These are phyloP conservation scores for Talaromyces sp. DNA, from an alignment of 2,329 filamentous ascomycete genomes.

Conservation along the genomic window DNA sequence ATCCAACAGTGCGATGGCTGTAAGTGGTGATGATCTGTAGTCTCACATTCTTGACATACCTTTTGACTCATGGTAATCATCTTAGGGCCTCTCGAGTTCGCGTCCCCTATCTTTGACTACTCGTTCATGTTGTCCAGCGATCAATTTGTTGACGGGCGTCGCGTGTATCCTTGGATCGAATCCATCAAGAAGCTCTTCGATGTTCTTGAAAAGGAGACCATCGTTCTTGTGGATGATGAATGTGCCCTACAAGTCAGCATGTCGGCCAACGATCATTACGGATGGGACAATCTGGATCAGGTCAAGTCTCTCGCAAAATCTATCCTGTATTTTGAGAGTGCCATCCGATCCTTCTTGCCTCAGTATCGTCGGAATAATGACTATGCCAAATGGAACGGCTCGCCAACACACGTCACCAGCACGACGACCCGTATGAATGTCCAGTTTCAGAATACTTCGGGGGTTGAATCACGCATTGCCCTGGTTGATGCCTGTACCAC, in stretches of 20 bases:
- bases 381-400: constrained; percentile 5
- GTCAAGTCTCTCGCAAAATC: neutral
- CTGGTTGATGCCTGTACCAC: neutral
- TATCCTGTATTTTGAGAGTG: neutral
- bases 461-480: neutral
- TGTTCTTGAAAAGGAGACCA: neutral
- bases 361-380: neutral
- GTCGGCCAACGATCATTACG: neutral
- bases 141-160: neutral
- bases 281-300: neutral
- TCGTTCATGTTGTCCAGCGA: neutral
- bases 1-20: neutral
- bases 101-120: neutral
- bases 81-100: neutral
- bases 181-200: neutral
- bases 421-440: neutral
- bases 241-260: neutral
- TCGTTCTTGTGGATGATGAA: neutral
- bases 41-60: neutral
- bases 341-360: neutral
- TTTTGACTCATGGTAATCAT: neutral
- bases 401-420: neutral
- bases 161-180: neutral
- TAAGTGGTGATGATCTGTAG: constrained; percentile 12
- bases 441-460: neutral